Evolutionary conservation across 306 rosid genomes (phyloP), one percentile per base, ranked within the genome.

Genomic region (Dryas octopetala): DNA sequence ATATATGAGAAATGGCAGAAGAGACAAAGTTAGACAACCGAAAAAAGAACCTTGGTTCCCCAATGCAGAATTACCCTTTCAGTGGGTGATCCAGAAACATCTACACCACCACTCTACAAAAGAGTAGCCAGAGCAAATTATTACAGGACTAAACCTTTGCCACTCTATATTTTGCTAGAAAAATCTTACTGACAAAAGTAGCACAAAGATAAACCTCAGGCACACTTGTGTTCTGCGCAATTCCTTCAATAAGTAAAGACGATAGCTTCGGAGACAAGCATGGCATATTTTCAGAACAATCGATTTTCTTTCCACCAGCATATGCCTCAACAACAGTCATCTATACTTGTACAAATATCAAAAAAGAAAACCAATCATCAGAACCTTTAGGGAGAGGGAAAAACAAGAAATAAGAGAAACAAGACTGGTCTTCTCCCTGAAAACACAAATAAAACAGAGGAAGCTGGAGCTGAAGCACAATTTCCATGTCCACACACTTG

Each of bases 31-130:
- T 43, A 5, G 38, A 41, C 41, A 50, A 53, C 52, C 19, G 12
- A 45, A 46, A 45, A 76, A 66, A 13, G 71, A 55, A 91, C 97
- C 92, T 81, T 77, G 48, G 87, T 40, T 68, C 85, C 97, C 97
- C 92, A 91, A 7, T 38, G 50, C 65, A 91, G 86, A 74, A 91
- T 89, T 49, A 95, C 94, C 81, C 84, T 89, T 70, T 91, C 97
- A 14, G 95, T 91, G n/a, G 97, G 95, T 80, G 97, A 91, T 47
- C 97, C 97, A 68, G 92, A 81, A 83, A 74, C 63, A 49, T 74
- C 84, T 59, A 72, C 83, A 54, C 85, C 83, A 54, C 85, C 78
- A 26, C 81, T 71, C 97, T 89, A 71, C 67, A 70, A 79, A 32
- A 44, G 59, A 77, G 46, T 16, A 85, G 70, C 26, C 49, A 69